These are phyloP conservation scores for Fusarium pininemorale DNA, from an alignment of 2,329 filamentous ascomycete species.

Conservation along the genomic window DNA sequence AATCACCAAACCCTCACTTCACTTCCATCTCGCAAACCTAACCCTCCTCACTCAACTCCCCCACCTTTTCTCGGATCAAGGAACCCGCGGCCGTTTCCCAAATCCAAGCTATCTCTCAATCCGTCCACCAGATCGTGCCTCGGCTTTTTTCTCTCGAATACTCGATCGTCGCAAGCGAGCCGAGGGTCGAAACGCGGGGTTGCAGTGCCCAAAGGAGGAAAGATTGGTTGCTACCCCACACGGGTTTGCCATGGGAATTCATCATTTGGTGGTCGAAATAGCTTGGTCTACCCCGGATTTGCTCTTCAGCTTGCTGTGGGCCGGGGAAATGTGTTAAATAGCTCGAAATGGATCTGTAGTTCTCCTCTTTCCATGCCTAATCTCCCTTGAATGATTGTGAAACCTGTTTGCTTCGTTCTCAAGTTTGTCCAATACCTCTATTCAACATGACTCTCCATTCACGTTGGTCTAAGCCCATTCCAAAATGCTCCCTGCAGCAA, in stretches of 20 bases:
- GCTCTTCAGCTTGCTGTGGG: neutral
- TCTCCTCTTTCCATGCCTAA: neutral
- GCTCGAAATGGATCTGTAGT: neutral
- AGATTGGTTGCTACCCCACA: constrained; percentile 23
- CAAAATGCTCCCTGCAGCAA: constrained; percentile 60
- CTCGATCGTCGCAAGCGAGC: neutral
- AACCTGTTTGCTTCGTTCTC: neutral
- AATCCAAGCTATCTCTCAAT: neutral
- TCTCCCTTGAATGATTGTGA: neutral
- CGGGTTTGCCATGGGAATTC: neutral
- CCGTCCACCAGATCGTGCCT: constrained; percentile 14
- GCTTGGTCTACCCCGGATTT: constrained; percentile 14
- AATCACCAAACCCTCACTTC: neutral
- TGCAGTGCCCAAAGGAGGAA: constrained; percentile 21
- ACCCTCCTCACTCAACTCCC: neutral
- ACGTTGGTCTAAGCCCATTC: constrained; percentile 56
- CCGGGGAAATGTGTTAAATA: constrained; percentile 9
- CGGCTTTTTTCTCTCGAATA: neutral
- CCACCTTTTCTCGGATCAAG: neutral
- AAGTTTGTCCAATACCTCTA: neutral
- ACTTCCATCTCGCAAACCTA: neutral
- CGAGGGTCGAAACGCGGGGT: constrained; percentile 25
- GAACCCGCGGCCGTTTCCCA: neutral
- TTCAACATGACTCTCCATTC: constrained; percentile 56
- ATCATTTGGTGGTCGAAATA: neutral